Evolutionary conservation across 1,284 basidiomycete genomes (phyloP), one percentile per base, ranked within the genome.

Genomic region (Lentinula novae-zelandiae): DNA sequence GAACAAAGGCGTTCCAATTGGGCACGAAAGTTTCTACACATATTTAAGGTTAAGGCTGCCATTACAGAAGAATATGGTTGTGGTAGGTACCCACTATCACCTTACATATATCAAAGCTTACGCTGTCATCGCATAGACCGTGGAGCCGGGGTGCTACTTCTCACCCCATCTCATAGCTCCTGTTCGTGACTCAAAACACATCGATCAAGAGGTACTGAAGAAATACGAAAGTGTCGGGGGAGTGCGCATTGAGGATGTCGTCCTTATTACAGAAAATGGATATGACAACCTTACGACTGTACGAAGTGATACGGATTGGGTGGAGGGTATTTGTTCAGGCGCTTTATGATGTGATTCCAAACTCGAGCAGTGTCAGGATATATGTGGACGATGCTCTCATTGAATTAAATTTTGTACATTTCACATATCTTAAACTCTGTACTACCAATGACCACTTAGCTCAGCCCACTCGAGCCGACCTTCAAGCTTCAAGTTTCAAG

Each of bases 111-210:
- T 64, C 15, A 54, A 12, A 22, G 7, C 36, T 58, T 38, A 60
- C n/a, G 15, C 36, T 27, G 15, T 42, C 50, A 39, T 53, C 20
- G 31, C 36, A 48, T 60, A 90, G 84, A 92, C 91, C 0, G 89
- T 96, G 31, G 95, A 97, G 68, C 95, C 95, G 0, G 94, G 95
- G 0, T 87, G 88, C 67, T 95, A 95, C 73, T 94, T 94, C 77
- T 87, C 89, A 3, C 86, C 89, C 1, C 86, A 92, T 66, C 79
- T 94, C 22, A 78, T 96, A 42, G 82, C 84, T 2, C 76, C 84
- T n/a, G 79, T 90, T 50, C 82, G 86, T 7, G 76, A 84, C 61
- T 92, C 88, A 6, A 80, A 79, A 61, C 83, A 87, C 66, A 86
- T 96, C 64, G 79, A 95, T 68, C 80, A 84, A 13, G 85, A 84